Conservation (phyloP, 768 basidiomycete genomes). For the Leucogyrophana mollusca region DNA sequence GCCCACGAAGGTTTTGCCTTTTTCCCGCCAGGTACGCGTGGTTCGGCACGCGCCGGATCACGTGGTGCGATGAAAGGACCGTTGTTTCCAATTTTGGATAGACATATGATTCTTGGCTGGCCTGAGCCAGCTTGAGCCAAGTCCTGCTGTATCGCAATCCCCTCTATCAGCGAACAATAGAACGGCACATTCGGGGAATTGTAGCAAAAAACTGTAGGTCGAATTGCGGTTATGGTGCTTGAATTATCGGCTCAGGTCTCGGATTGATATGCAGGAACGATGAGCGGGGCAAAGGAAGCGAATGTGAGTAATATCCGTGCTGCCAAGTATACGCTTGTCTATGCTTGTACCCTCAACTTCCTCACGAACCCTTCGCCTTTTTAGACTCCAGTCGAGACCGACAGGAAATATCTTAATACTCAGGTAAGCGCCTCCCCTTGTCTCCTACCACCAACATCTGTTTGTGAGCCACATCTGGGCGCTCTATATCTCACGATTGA, state of each 20-base stretch:
- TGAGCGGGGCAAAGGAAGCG: slow-evolving; percentile 24
- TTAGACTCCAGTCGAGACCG: slow-evolving; percentile 23
- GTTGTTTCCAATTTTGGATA: too few species aligned
- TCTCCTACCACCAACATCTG: slow-evolving; percentile 11
- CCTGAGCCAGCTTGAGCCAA: too few species aligned
- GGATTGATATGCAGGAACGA: slow-evolving; percentile 8
- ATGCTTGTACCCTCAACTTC: slow-evolving; percentile 9
- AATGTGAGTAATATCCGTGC: slow-evolving; percentile 25
- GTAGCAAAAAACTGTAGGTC: too few species aligned
- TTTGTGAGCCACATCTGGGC: background rate
- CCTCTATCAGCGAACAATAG: too few species aligned
- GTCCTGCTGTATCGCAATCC: too few species aligned
- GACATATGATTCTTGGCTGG: too few species aligned
- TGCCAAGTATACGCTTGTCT: slow-evolving; percentile 19
- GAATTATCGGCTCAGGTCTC: background rate
- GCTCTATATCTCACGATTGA: slow-evolving; percentile 6
- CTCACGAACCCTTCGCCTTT: slow-evolving; percentile 18
- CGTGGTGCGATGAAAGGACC: too few species aligned
- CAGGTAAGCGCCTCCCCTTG: slow-evolving; percentile 29
- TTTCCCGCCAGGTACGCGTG: too few species aligned
- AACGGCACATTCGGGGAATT: too few species aligned
- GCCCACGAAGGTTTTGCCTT: too few species aligned
- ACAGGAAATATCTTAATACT: slow-evolving; percentile 22
- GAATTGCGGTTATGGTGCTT: too few species aligned
- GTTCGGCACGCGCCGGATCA: too few species aligned